phyloP scores from a whole-genome alignment of 768 basidiomycete species.

The Lentinus brumalis region DNA sequence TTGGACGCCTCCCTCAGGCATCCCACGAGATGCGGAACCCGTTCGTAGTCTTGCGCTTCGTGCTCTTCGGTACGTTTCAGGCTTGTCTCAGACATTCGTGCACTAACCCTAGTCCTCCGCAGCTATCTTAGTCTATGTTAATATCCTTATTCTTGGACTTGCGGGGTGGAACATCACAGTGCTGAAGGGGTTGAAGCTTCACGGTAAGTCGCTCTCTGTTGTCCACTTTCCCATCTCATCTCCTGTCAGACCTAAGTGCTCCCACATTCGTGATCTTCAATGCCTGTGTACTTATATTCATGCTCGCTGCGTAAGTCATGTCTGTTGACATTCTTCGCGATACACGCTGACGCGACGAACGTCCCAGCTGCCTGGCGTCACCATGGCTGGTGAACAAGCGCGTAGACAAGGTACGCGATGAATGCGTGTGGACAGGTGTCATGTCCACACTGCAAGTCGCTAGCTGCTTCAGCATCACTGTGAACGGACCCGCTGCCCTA shows the following conservation, averaged over 20 bases:
- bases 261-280: constrained; percentile 52
- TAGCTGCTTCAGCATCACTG: constrained; percentile 48
- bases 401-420: constrained; percentile 44
- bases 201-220: constrained; percentile 35
- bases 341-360: not conserved
- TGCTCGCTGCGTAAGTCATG: constrained; percentile 35
- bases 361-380: constrained; percentile 32
- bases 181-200: constrained; percentile 35
- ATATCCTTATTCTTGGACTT: constrained; percentile 54
- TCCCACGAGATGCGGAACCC: constrained; percentile 43
- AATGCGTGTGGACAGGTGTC: constrained; percentile 58
- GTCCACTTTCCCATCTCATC: not conserved
- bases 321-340: not conserved
- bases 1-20: constrained; percentile 7
- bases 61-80: constrained; percentile 54
- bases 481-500: constrained; percentile 42
- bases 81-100: not conserved
- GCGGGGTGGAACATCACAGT: constrained; percentile 58
- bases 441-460: constrained; percentile 54
- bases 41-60: constrained; percentile 58
- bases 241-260: constrained; percentile 44
- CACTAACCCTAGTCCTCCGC: not conserved
- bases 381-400: constrained; percentile 37
- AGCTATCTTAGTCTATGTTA: constrained; percentile 55
- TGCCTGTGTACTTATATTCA: constrained; percentile 37